phyloP scores from a whole-genome alignment of 352 stramenopile genomes.

The Pythium aquatile region DNA sequence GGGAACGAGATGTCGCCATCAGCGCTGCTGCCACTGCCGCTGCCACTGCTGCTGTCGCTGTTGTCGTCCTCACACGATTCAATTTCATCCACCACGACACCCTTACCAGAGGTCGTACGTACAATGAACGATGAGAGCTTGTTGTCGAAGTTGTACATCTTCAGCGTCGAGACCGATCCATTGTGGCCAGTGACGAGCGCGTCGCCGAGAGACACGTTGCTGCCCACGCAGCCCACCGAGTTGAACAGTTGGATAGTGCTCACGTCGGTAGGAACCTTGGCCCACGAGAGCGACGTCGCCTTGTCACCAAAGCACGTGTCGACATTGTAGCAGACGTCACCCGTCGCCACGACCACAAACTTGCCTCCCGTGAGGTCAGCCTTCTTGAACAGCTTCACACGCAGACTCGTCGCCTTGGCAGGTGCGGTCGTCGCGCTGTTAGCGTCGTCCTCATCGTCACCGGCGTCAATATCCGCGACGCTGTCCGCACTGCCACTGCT shows the following conservation, averaged over 20 bases:
- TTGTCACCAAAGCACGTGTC: slow-evolving; percentile 6
- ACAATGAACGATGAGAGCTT: slow-evolving; percentile 7
- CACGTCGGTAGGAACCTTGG: not conserved
- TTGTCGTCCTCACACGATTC: not conserved
- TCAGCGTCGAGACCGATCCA: not conserved
- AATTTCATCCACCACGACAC: not conserved
- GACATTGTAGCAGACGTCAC: slow-evolving; percentile 5
- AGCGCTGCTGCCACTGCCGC: not conserved
- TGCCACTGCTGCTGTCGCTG: slow-evolving; percentile 2
- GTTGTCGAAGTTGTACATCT: slow-evolving; percentile 5
- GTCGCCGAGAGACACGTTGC: too few relatives aligned
- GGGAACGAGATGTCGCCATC: slow-evolving; percentile 1
- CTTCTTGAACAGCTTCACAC: too few relatives aligned
- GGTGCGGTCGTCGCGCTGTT: too few relatives aligned
- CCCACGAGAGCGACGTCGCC: not conserved
- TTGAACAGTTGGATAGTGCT: not conserved
- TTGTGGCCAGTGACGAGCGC: too few relatives aligned
- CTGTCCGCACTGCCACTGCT: too few relatives aligned
- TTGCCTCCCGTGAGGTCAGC: too few relatives aligned
- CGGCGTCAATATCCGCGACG: too few relatives aligned
- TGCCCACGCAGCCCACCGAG: too few relatives aligned
- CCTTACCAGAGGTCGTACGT: not conserved
- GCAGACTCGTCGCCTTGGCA: too few relatives aligned
- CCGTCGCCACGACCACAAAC: not conserved
- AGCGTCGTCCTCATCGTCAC: too few relatives aligned